phyloP scores from a whole-genome alignment of 805 yeast genomes.

The Candida yuanshanica region DNA sequence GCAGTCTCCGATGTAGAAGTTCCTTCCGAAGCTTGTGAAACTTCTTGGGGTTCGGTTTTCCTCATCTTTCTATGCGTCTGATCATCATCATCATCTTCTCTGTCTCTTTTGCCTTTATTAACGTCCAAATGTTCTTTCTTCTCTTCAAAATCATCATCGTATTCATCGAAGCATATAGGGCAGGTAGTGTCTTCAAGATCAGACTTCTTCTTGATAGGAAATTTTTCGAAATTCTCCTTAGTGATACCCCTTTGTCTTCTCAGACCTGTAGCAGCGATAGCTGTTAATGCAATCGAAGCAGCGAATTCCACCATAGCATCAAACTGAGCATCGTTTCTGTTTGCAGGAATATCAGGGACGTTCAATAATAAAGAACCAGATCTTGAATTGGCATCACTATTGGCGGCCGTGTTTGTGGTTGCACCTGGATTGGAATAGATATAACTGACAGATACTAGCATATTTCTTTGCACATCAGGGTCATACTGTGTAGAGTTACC shows the following conservation, averaged over 20 bases:
- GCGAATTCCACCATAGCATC: conserved; percentile 61
- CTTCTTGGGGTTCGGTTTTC: neutral
- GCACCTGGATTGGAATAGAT: conserved; percentile 18
- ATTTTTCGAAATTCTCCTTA: conserved; percentile 43
- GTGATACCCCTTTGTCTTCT: conserved; percentile 49
- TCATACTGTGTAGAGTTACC: neutral
- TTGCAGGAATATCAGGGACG: conserved; percentile 59
- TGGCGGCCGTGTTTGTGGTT: neutral
- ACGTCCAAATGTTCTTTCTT: conserved; percentile 19
- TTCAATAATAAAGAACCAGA: conserved; percentile 58
- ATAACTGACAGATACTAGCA: conserved; percentile 36
- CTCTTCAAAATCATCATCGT: conserved; percentile 20
- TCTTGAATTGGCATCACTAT: conserved; percentile 15
- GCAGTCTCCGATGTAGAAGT: neutral
- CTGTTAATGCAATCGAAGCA: conserved; percentile 62
- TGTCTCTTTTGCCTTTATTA: conserved; percentile 18
- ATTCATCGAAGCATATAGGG: conserved; percentile 60
- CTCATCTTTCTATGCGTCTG: conserved; percentile 2
- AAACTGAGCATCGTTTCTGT: conserved; percentile 49
- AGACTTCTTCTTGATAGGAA: conserved; percentile 32
- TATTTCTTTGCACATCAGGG: conserved; percentile 24
- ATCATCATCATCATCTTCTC: conserved; percentile 14
- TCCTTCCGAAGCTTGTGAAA: neutral
- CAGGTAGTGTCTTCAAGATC: conserved; percentile 38
- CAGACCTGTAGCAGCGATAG: conserved; percentile 44